phyloP scores from a whole-genome alignment of 2,329 filamentous ascomycete genomes.

The Colletotrichum caudatum region DNA sequence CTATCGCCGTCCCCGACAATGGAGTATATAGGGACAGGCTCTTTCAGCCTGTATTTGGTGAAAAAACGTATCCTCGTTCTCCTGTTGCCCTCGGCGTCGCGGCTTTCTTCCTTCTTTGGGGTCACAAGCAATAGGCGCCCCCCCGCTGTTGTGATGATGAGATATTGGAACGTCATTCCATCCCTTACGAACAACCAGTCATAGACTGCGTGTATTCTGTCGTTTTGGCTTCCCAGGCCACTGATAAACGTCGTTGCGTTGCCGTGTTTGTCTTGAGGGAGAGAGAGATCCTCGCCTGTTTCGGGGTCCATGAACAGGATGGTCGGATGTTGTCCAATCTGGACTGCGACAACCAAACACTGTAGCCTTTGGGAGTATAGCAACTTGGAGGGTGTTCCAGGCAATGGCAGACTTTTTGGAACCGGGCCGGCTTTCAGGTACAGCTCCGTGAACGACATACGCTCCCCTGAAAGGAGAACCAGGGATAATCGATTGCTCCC shows the following conservation, averaged over 20 bases:
- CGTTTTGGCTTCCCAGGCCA: conserved; percentile 67
- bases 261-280: conserved; percentile 57
- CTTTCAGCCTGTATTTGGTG: conserved; percentile 36
- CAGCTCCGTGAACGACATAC: conserved; percentile 66
- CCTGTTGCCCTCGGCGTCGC: conserved; percentile 42
- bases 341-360: conserved; percentile 66
- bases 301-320: conserved; percentile 69
- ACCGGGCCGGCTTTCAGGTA: conserved; percentile 59
- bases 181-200: conserved; percentile 74
- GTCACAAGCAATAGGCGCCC: conserved; percentile 67
- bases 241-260: conserved; percentile 62
- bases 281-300: conserved; percentile 64
- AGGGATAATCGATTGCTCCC: conserved; percentile 56
- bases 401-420: conserved; percentile 61
- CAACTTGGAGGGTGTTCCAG: conserved; percentile 63
- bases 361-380: conserved; percentile 67
- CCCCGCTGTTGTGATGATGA: conserved; percentile 69
- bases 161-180: conserved; percentile 69
- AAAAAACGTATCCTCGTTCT: conserved; percentile 32
- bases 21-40: conserved; percentile 63
- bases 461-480: conserved; percentile 62
- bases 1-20: conserved; percentile 66
- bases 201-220: conserved; percentile 69
- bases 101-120: conserved; percentile 41
- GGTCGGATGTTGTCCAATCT: conserved; percentile 57